Base-by-base conservation (phyloP, 768 basidiomycete species). In the Phanerochaete carnosa region DNA sequence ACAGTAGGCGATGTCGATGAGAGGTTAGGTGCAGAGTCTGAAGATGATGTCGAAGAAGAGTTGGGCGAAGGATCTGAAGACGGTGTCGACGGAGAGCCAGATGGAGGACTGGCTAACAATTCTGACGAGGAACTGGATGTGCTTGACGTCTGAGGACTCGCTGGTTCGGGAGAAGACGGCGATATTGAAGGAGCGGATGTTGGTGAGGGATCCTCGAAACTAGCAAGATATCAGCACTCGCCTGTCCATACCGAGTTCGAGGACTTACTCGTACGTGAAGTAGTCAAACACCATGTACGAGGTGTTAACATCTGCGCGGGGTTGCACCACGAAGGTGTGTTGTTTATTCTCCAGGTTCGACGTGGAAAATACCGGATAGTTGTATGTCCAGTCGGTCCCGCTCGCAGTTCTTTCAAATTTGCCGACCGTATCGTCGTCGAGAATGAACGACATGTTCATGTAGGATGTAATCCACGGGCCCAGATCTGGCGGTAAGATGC, bases 211-310 rank as follows among this genome's bases (percentile, higher is more conserved):
- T n/a, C n/a, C n/a, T n/a, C n/a, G n/a, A n/a, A n/a, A n/a, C n/a
- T n/a, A n/a, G n/a, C n/a, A n/a, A n/a, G n/a, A n/a, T n/a, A n/a
- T n/a, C n/a, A 28, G 49, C 26, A 50, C 25, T 7, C 25, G 8
- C 28, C 15, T 29, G 2, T 7, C 23, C 6, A 2, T 23, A 47
- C 22, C 25, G 5, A 50, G 13, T 26, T 11, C 8, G 26, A 25
- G 6, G 25, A 51, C 49, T 3, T 23, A 58, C 57, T 49, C 45
- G 33, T 58, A 58, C 23, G 57, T 35, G 25, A 58, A 58, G 29
- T 58, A 58, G 32, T 58, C 57, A 58, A 58, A 58, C 6, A 49
- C 57, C 11, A 58, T 16, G 32, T 30, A 58, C 29, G 57, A 58
- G 1, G 45, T 58, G 47, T 49, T 33, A 32, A 58, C 57, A 25